Base-by-base conservation (phyloP, 306 rosid species). In the Oemleria cerasiformis region DNA sequence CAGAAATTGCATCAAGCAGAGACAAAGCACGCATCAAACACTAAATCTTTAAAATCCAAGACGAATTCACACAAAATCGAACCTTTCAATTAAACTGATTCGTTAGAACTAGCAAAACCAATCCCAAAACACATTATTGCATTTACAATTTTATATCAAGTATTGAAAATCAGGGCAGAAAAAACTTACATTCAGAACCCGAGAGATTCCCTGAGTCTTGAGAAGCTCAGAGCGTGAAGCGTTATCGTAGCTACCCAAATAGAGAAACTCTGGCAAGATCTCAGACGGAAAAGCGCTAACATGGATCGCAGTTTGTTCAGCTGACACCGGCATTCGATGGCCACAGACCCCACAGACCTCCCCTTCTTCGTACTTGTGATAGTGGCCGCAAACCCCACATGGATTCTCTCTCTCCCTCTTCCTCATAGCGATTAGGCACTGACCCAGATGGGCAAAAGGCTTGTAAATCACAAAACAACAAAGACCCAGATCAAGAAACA, bases 341-440 rank as follows among this genome's bases (percentile, higher is more conserved):
- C 99, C 99, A 58, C 99, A 95, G 76, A 91, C 85, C 86, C 96
- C 87, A 77, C 99, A 95, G 15, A 95, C 96, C 79, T 94, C 99
- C 8, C 99, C 99, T 79, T 95, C 99, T 72, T 95, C 99, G 63
- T 79, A 88, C 73, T 95, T 95, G 86, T 95, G 99, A 83, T 89
- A 95, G 84, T 95, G 99, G 44, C 99, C 99, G 67, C 99, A 95
- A 67, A 95, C 86, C 64, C 90, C 97, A 76, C 99, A 95, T 59
- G 99, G 99, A 67, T 95, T 95, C 81, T 95, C 99, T 67, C 99
- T 91, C 82, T 95, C 99, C 77, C 99, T 86, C 80, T 95, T 95
- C 88, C 97, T 91, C 99, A 95, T 94, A 59, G 41, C 36, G 34
- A 74, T 62, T 64, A 19, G 39, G 71, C 41, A 16, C 81, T 48